Base-by-base conservation (phyloP, 2,329 filamentous ascomycete genomes). In the Ilyonectria mors-panacis region DNA sequence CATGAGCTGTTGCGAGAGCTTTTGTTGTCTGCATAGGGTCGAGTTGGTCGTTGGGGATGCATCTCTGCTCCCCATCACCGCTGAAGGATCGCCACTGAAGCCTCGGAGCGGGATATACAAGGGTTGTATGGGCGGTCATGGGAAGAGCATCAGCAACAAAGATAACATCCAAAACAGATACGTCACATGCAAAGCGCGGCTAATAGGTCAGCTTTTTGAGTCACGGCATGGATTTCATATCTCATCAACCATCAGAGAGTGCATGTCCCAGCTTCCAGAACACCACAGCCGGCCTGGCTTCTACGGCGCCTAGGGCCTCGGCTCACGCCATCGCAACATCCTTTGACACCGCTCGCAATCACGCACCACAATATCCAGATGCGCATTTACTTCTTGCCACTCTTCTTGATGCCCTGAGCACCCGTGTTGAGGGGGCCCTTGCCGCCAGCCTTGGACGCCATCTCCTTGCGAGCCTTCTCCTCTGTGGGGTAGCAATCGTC, bases 401-500 rank as follows among this genome's bases (percentile, higher is more conserved):
- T 96, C 90, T 97, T 98, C 91, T 98, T 98, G 86, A 98, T 97
- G 70, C 94, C 94, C 84, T 97, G 94, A 55, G 87, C 82, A 37
- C 94, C 94, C 35, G 90, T 92, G 84, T 94, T 95, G 80, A 98
- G 81, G 42, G 95, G 95, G 3, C 95, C 95, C 85, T 97, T 97
- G 82, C 93, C 93, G 77, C 92, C 92, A 51, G 93, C 92, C 85
- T 94, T 93, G 68, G 91, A 87, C n/a, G 92, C 90, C 83, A 97
- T 80, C 10, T 94, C 94, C 85, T 97, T 95, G 83, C 91, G 92
- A 51, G 92, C 93, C 87, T 95, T 94, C 79, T 94, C 92, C 75
- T 95, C 94, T 93, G 76, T 73, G 35, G n/a, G 2, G 76, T 73
- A 23, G 21, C 5, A 1, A 33, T 51, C 33, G 56, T 60, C n/a